A percentile compares a stretch with the other conserved stretches of the same genome.
phyloP scores from a whole-genome alignment of 75 land plant species.

The Sequoiadendron giganteum region DNA sequence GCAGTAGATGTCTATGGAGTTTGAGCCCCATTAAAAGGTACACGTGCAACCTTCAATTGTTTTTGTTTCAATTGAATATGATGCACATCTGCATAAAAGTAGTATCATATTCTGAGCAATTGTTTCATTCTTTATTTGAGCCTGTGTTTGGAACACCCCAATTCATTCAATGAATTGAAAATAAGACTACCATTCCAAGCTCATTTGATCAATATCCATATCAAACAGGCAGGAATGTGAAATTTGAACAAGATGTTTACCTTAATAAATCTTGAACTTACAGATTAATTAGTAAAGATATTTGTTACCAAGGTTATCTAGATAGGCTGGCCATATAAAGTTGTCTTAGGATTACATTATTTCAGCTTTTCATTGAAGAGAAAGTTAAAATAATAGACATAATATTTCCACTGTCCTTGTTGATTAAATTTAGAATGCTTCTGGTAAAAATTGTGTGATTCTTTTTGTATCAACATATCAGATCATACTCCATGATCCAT shows the following conservation, averaged over 20 bases:
- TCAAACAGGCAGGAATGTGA: neutral
- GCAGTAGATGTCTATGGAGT: neutral
- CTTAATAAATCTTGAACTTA: neutral
- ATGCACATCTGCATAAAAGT: neutral
- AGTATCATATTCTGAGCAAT: neutral
- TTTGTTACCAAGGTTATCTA: neutral
- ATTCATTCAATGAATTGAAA: neutral
- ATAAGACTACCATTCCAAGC: neutral
- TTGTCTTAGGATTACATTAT: neutral
- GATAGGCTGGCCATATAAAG: neutral
- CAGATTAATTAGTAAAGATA: neutral
- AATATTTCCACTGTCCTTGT: no score
- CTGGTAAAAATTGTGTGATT: no score
- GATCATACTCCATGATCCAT: no score
- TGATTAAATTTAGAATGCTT: no score
- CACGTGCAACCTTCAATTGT: neutral
- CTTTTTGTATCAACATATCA: no score
- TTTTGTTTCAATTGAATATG: neutral
- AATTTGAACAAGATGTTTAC: neutral
- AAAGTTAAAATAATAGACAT: neutral
- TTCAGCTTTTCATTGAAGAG: neutral
- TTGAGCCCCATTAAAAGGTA: neutral
- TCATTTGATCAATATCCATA: neutral
- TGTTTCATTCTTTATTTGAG: neutral
- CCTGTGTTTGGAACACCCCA: neutral